These are phyloP conservation scores for Aaosphaeria arxii DNA, from an alignment of 2,329 filamentous ascomycete species.

Conservation along the genomic window DNA sequence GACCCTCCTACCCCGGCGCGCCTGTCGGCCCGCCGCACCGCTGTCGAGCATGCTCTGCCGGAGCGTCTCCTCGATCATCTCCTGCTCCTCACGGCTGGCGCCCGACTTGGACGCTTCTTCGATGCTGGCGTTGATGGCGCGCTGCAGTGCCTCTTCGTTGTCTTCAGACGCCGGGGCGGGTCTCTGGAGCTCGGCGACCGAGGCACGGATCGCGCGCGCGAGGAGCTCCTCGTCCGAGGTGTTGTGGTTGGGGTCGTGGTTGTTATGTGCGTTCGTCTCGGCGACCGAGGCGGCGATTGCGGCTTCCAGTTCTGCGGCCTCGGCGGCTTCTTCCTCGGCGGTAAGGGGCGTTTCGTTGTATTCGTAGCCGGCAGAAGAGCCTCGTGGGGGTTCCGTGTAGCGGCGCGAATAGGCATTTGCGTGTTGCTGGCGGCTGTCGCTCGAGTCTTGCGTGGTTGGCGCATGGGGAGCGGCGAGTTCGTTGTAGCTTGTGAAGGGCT, in stretches of 20 bases:
- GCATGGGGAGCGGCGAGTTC: background rate
- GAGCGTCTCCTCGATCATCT: conserved; percentile 45
- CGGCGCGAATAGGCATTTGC: conserved; percentile 22
- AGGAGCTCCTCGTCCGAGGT: conserved; percentile 66
- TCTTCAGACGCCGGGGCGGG: conserved; percentile 33
- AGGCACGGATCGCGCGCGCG: conserved; percentile 71
- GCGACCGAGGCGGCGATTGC: conserved; percentile 64
- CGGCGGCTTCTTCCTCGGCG: conserved; percentile 31
- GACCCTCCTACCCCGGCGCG: background rate
- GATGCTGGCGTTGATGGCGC: conserved; percentile 51
- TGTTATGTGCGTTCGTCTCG: conserved; percentile 58
- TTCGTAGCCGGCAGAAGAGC: background rate
- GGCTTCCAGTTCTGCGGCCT: conserved; percentile 64
- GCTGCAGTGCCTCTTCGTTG: conserved; percentile 46
- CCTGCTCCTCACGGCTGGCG: conserved; percentile 33
- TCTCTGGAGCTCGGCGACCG: conserved; percentile 57
- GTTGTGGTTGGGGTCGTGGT: conserved; percentile 37
- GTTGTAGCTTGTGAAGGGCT: background rate
- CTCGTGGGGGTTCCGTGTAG: background rate
- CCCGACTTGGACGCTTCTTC: conserved; percentile 39
- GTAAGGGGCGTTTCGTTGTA: conserved; percentile 8
- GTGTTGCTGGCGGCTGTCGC: conserved; percentile 3
- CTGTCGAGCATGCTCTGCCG: conserved; percentile 46
- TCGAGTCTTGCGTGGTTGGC: background rate
- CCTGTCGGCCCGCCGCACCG: background rate